Base-by-base conservation (phyloP, 306 rosid species). In the Cucurbita ficifolia region DNA sequence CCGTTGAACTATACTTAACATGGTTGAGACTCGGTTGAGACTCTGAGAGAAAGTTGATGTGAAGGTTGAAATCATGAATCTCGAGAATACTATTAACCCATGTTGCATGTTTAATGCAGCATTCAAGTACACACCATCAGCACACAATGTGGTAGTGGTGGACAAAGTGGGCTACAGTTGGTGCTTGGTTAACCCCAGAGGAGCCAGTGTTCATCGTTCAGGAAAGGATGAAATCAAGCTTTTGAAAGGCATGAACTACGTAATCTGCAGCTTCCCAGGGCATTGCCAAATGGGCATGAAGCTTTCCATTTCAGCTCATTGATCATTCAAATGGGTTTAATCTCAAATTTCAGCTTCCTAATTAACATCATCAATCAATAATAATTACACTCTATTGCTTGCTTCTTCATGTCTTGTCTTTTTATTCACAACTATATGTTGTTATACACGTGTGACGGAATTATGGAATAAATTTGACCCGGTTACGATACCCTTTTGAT, bases 81-180 rank as follows among this genome's bases (percentile, higher is more conserved):
- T 29, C 33, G 33, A 29, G 7, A 39, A 39, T 40, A 40, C 7
- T 40, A 7, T 52, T 17, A 57, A 57, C 11, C 5, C 9, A 38
- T 11, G 29, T 2, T 7, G 16, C 4, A 16, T 16, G 17, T 24
- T 49, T 1, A 21, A 69, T 69, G 39, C 49, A 70, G 75, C 57
- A 33, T 70, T 70, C 75, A 70, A 33, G 60, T 70, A 70, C 60
- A 52, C 11, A 2, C 75, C 60, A 8, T 33, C 17, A 4, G 33
- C 6, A 8, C 75, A 70, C 60, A 50, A 70, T 52, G 75, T 70
- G 17, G 75, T 33, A 50, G 45, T 2, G 3, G 75, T 70, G 42
- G 75, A 70, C 75, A 70, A 70, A 52, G 60, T 49, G 17, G 75
- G 75, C 16, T 70, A 70, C 60, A 70, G 9, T 49, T 49, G 60